phyloP scores from a whole-genome alignment of 202 grass and related monocot species.

The Eragrostis tef region DNA sequence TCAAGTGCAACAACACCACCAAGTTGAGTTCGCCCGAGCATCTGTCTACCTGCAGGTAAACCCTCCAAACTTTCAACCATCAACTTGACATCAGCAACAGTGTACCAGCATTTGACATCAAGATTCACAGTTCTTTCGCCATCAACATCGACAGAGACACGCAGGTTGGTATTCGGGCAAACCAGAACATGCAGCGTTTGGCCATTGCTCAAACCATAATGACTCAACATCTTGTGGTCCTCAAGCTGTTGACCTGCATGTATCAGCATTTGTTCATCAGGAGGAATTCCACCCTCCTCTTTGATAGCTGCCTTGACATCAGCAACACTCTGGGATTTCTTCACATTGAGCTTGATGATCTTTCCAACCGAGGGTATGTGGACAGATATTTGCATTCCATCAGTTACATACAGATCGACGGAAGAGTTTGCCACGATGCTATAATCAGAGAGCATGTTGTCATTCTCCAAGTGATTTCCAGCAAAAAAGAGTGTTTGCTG shows the following conservation, averaged over 20 bases:
- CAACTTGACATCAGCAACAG: constrained; percentile 64
- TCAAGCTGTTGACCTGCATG: constrained; percentile 52
- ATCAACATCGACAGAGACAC: constrained; percentile 44
- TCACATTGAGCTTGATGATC: constrained; percentile 55
- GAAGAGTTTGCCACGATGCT: constrained; percentile 56
- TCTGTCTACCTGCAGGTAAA: constrained; percentile 28
- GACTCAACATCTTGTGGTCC: constrained; percentile 49
- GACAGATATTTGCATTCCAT: constrained; percentile 61
- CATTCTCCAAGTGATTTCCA: constrained; percentile 48
- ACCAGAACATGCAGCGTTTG: constrained; percentile 52
- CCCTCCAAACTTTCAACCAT: constrained; percentile 54
- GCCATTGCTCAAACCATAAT: constrained; percentile 51
- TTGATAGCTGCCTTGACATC: constrained; percentile 57
- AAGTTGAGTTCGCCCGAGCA: constrained; percentile 37
- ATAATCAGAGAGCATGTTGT: constrained; percentile 52
- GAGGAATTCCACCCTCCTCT: constrained; percentile 52
- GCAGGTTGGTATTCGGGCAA: constrained; percentile 45
- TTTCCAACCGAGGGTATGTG: constrained; percentile 49
- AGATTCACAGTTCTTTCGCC: constrained; percentile 42
- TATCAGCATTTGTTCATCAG: constrained; percentile 52
- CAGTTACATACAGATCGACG: constrained; percentile 59
- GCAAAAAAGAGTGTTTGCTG: constrained; percentile 61
- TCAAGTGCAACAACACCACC: constrained; percentile 16
- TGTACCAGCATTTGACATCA: constrained; percentile 66
- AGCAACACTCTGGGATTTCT: constrained; percentile 51